These are phyloP conservation scores for Bruguiera sexangula DNA, from an alignment of 345 rosid genomes.

Conservation along the genomic window DNA sequence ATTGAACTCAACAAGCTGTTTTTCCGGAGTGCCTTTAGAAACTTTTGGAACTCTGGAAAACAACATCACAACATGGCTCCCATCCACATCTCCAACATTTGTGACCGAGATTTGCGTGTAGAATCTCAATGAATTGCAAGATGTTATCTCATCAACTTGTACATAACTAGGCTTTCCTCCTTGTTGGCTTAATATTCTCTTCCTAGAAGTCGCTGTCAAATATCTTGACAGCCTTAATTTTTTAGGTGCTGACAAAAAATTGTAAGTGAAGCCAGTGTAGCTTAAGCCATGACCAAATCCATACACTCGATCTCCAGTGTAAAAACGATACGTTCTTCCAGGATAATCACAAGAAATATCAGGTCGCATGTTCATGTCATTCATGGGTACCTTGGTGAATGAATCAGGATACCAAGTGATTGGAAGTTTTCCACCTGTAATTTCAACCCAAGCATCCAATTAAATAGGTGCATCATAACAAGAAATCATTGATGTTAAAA, in stretches of 20 bases:
- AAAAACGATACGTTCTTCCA: constrained; percentile 86
- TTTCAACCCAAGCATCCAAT: constrained; percentile 13
- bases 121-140: constrained; percentile 57
- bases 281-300: constrained; percentile 78
- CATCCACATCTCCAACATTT: constrained; percentile 62
- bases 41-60: constrained; percentile 50
- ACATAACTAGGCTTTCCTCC: constrained; percentile 32
- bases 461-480: neutral
- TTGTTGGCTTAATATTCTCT: constrained; percentile 36
- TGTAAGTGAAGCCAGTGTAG: constrained; percentile 58
- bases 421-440: constrained; percentile 83
- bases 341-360: constrained; percentile 71
- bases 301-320: constrained; percentile 60
- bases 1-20: constrained; percentile 72
- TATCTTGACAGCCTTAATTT: constrained; percentile 39
- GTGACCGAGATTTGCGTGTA: constrained; percentile 40
- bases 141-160: constrained; percentile 29
- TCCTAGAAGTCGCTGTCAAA: constrained; percentile 23
- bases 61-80: constrained; percentile 73
- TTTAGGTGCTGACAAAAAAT: constrained; percentile 54
- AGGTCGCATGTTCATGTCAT: constrained; percentile 82
- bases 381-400: constrained; percentile 71
- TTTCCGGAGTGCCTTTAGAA: constrained; percentile 48
- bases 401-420: constrained; percentile 91
- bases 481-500: neutral